Evolutionary conservation across 768 basidiomycete species (phyloP), one percentile per base, ranked within the genome.

Genomic region (Pisolithus sp.): DNA sequence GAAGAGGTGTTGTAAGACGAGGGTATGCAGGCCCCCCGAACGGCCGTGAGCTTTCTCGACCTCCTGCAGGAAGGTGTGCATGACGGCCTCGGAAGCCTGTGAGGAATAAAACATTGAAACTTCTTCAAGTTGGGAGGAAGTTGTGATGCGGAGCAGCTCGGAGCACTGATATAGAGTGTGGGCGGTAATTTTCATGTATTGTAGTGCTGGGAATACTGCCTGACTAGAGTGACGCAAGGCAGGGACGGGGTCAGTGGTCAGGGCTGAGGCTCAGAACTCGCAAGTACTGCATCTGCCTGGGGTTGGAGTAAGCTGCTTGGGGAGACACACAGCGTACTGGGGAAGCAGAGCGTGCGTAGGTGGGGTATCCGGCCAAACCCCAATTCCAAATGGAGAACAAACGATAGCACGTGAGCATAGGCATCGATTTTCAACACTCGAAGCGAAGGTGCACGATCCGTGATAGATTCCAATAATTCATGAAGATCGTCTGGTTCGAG

Each of bases 1-100:
- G 2, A 65, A 53, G 39, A 57, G 63, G 39, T 69, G 66, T 41
- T 65, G 66, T 12, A 69, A 52, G 20, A 57, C 57, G 49, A 67
- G 53, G 18, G 68, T 38, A 9, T 26, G 50, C 10, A 49, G 40
- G 18, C 3, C 18, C 7, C 10, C 7, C 53, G 46, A 15, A 36
- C 18, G 23, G 34, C 21, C 23, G 53, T 43, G 37, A 42, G 26
- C 10, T 13, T 34, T 26, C 40, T 50, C 51, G 15, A 65, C 43
- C 30, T 64, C 58, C n/a, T 38, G 49, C 49, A 67, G 57, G 47
- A 68, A 67, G 13, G 58, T 49, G 15, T 55, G 54, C 23, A 67
- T 46, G 31, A 55, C 52, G 10, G 46, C 31, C 23, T 52, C 56
- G 10, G 61, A 53, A 8, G 65, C 63, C 51, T 67, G 66, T 15